Evolutionary conservation across 2,329 filamentous ascomycete species (phyloP), one percentile per base, ranked within the genome.

Genomic region (Thermothelomyces thermophilus): DNA sequence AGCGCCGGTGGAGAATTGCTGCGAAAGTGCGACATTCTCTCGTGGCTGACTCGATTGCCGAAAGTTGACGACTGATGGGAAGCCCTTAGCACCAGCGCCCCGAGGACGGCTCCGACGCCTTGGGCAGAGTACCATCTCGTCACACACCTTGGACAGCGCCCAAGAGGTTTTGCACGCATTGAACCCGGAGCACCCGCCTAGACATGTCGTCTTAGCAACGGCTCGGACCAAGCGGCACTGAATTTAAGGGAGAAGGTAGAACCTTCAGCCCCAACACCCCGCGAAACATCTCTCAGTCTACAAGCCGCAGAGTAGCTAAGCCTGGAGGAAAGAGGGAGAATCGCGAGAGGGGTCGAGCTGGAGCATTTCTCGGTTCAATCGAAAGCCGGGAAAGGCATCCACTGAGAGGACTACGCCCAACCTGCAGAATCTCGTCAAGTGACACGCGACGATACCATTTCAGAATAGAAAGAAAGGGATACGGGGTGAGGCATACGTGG

Each of bases 1-100:
- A 83, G 82, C 86, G 86, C 86, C 85, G 82, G 83, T 83, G 83
- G 82, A 90, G 88, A 94, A 94, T 74, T 95, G 89, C 86, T 84
- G 86, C 86, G 83, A 79, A 75, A 84, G 76, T 73, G 87, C 87
- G 82, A 84, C 87, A 91, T 93, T 93, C 87, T 90, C 84, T 74
- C 77, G 81, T 86, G 84, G 80, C 80, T 82, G 75, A 90, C 87
- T 90, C 87, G 86, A 87, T 72, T 54, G 53, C 47, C 51, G 37
- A 52, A 50, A 36, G 52, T 58, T 57, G 61, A 86, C 56, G 61
- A 86, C 89, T 83, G 74, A 83, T 89, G 86, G 88, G 80, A 71
- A 64, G 41, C 36, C 36, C 42, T 53, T 43, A 39, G 20, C 7
- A 13, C 9, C 30, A 37, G 20, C 22, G 11, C 31, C 46, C n/a